These are phyloP conservation scores for Stenocarpella maydis DNA, from an alignment of 2,329 filamentous ascomycete genomes.

Conservation along the genomic window DNA sequence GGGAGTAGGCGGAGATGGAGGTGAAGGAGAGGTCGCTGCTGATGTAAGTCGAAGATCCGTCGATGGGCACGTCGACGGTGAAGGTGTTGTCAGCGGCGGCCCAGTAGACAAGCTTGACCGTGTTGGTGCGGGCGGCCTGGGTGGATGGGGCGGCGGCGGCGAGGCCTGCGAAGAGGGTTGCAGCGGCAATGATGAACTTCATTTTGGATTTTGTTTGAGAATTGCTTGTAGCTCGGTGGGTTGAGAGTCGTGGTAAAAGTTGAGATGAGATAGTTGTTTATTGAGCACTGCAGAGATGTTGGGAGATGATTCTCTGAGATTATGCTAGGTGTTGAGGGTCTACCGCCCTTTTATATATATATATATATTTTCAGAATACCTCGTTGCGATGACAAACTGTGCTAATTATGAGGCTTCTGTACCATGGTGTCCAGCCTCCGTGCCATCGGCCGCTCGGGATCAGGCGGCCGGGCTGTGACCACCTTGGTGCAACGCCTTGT, in stretches of 20 bases:
- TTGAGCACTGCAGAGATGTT: slow-evolving; percentile 5
- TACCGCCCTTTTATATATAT: slow-evolving; percentile 23
- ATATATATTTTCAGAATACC: not conserved
- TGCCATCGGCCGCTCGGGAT: slow-evolving; percentile 26
- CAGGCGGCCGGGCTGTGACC: slow-evolving; percentile 15
- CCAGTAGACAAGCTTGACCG: slow-evolving; percentile 35
- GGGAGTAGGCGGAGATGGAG: slow-evolving; percentile 30
- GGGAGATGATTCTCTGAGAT: slow-evolving; percentile 5
- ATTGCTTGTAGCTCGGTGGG: not conserved
- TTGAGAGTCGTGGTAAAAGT: not conserved
- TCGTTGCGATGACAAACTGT: not conserved
- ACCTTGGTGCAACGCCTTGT: slow-evolving; percentile 30
- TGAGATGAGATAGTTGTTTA: not conserved
- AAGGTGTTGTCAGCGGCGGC: slow-evolving; percentile 35
- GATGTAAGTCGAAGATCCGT: slow-evolving; percentile 26
- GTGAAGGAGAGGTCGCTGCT: slow-evolving; percentile 35
- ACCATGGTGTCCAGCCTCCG: slow-evolving; percentile 5
- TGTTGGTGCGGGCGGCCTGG: slow-evolving; percentile 22
- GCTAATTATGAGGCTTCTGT: not conserved
- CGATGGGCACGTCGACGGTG: slow-evolving; percentile 26
- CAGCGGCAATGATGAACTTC: slow-evolving; percentile 32
- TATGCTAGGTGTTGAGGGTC: not conserved
- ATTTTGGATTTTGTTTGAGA: slow-evolving; percentile 20
- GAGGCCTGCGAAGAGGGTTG: slow-evolving; percentile 36
- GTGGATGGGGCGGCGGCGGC: slow-evolving; percentile 30